Percentiles rank a stretch among this genome's conserved stretches.
These are phyloP conservation scores for Phialophora verrucosa DNA, from an alignment of 2,329 filamentous ascomycete genomes.

Conservation along the genomic window DNA sequence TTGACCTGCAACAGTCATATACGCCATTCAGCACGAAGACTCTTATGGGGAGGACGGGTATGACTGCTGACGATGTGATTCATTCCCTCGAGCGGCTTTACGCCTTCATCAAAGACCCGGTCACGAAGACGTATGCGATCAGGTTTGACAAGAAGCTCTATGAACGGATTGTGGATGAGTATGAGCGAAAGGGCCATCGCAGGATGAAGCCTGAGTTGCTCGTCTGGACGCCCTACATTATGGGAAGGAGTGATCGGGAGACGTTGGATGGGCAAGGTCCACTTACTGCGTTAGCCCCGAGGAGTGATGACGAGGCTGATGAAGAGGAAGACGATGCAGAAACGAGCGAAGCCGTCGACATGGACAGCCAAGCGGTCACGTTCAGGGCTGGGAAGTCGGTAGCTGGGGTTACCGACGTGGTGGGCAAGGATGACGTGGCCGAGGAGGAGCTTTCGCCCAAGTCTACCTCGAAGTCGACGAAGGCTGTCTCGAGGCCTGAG, in stretches of 20 bases:
- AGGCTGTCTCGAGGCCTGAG: slow-evolving; percentile 15
- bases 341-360: slow-evolving; percentile 39
- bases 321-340: slow-evolving; percentile 52
- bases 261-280: slow-evolving; percentile 79
- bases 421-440: slow-evolving; percentile 12
- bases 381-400: slow-evolving; percentile 35
- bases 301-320: slow-evolving; percentile 64
- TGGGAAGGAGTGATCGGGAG: slow-evolving; percentile 82
- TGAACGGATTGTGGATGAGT: slow-evolving; percentile 83
- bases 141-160: slow-evolving; percentile 86
- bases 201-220: slow-evolving; percentile 79
- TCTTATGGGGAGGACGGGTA: slow-evolving; percentile 74
- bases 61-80: slow-evolving; percentile 95
- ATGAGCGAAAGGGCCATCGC: slow-evolving; percentile 87
- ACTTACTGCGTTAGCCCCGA: slow-evolving; percentile 83
- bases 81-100: slow-evolving; percentile 89
- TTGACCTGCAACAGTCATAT: slow-evolving; percentile 55
- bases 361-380: slow-evolving; percentile 32
- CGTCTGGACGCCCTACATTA: slow-evolving; percentile 96
- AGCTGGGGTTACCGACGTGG: slow-evolving; percentile 41
- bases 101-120: slow-evolving; percentile 85
- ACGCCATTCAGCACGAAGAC: slow-evolving; percentile 63
- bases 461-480: slow-evolving; percentile 20
- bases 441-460: slow-evolving; percentile 27
- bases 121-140: slow-evolving; percentile 87